A percentile compares a stretch with the other conserved stretches of the same genome.
Conservation (phyloP, 257 asterid genomes). For the Nicotiana noctiflora region DNA sequence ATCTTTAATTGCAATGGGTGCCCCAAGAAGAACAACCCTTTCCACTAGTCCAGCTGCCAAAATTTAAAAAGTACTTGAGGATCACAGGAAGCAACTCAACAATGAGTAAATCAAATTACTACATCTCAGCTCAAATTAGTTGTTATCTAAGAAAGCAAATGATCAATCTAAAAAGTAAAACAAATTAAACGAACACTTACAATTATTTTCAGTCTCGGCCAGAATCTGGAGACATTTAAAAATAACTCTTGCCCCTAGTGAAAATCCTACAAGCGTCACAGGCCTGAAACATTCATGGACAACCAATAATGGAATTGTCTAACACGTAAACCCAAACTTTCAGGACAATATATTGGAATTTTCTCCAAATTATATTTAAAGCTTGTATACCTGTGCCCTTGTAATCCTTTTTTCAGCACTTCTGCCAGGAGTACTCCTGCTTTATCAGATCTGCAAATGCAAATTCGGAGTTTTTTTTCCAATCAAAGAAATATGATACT, state of each 20-base stretch:
- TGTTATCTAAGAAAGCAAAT: not conserved
- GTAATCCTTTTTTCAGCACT: constrained; percentile 71
- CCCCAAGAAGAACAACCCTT: constrained; percentile 88
- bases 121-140: not conserved
- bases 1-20: constrained; percentile 78
- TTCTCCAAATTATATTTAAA: not conserved
- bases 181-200: constrained; percentile 20
- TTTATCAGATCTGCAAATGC: constrained; percentile 69
- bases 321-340: not conserved
- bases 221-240: constrained; percentile 82
- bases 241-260: constrained; percentile 96
- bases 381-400: constrained; percentile 61
- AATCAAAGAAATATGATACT: not conserved
- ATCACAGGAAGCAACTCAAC: constrained; percentile 2
- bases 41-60: constrained; percentile 77
- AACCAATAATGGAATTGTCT: constrained; percentile 5
- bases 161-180: not conserved
- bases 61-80: constrained; percentile 6
- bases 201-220: constrained; percentile 57
- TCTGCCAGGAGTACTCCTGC: constrained; percentile 91
- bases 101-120: not conserved
- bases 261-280: constrained; percentile 89
- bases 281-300: constrained; percentile 62
- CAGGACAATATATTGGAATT: not conserved
- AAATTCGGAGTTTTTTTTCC: not conserved